Evolutionary conservation across 352 stramenopile genomes (phyloP).

Genomic region (Aphanomyces stellatus): DNA sequence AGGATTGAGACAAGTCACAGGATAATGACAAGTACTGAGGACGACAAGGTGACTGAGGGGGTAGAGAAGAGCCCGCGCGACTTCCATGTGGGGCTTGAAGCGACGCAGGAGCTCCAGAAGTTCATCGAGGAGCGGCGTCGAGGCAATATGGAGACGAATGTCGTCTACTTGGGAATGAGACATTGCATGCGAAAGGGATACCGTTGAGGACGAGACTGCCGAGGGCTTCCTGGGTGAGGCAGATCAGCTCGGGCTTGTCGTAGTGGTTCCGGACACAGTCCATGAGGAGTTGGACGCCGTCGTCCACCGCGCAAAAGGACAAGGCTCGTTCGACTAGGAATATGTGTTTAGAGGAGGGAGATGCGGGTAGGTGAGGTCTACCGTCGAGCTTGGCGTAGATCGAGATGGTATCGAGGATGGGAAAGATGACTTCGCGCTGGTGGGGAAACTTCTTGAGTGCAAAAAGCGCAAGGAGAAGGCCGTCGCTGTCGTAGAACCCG

Average conservation of each 20-base stretch:
- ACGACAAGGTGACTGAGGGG: conserved; percentile 62
- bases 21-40: conserved; percentile 27
- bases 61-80: conserved; percentile 41
- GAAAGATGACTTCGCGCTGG: conserved; percentile 51
- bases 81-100: conserved; percentile 38
- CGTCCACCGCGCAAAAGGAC: conserved; percentile 49
- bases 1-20: background rate
- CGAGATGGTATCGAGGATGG: conserved; percentile 52
- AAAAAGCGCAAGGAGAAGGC: conserved; percentile 61
- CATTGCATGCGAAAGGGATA: background rate
- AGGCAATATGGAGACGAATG: conserved; percentile 28
- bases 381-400: conserved; percentile 68
- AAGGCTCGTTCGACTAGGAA: conserved; percentile 39
- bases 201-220: conserved; percentile 68
- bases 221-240: conserved; percentile 44
- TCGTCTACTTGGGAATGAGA: background rate
- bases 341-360: background rate
- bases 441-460: conserved; percentile 66
- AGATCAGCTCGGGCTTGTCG: conserved; percentile 66
- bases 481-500: conserved; percentile 55
- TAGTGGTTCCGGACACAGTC: conserved; percentile 68
- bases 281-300: conserved; percentile 52
- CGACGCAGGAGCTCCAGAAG: conserved; percentile 47
- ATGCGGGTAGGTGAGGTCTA: conserved; percentile 12
- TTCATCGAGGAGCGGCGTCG: conserved; percentile 38